Evolutionary conservation across 2,329 filamentous ascomycete genomes (phyloP), one percentile per base, ranked within the genome.

Genomic region (Scortechinia acanthostroma): DNA sequence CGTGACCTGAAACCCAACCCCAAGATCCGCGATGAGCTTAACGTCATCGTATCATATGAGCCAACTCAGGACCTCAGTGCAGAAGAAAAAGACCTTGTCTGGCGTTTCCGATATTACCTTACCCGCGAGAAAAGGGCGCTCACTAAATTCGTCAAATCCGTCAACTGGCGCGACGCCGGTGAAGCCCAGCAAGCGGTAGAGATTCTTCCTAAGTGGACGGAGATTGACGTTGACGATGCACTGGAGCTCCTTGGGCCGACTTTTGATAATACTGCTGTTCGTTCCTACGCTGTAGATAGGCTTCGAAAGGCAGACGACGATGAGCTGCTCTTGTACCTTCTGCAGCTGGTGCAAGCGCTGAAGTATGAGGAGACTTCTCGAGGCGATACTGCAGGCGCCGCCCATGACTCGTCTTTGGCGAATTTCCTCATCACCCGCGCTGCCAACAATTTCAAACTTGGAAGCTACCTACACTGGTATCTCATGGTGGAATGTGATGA

Each of bases 391-490:
- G 68, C 77, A 47, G 79, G 88, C 51, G 71, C 74, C 35, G 70
- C 74, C 0, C 75, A 80, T 42, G 86, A 93, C 54, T 95, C 91
- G 0, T 95, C 91, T 0, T 70, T 98, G 4, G 91, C 91, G 2
- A 80, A 79, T 20, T 98, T 98, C 58, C 72, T 98, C 2, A 93
- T 98, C 46, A 80, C 86, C 1, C 80, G 93, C 25, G 94, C 93
- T 3, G 86, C 88, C 14, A 81, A 84, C 49, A 97, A 95, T 57
- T 88, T 96, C 56, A 84, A 86, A 48, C 75, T 98, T 1, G 93
- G 91, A 22, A 98, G 95, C 59, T 95, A 94, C 64, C 80, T 98
- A 45, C 88, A 96, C 61, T 98, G 93, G 93, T 98, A 97, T 62
- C 74, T 98, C 2, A 96, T 96, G 83, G 93, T 98, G 1, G 94